Evolutionary conservation across 2,329 filamentous ascomycete species (phyloP).

Genomic region (Didymella arachidicola): DNA sequence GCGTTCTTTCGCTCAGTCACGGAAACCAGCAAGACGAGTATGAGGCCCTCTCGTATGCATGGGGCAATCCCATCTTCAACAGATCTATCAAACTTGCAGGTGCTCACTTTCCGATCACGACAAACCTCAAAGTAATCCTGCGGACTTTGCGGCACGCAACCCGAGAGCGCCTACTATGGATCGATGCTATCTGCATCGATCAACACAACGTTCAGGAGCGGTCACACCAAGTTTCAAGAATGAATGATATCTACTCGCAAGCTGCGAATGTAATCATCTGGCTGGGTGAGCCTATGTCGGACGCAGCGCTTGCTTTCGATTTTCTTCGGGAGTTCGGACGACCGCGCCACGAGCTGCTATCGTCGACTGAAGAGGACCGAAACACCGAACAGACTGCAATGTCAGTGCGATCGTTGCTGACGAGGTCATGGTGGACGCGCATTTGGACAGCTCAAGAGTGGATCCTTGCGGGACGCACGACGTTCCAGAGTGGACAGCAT

Average conservation of each 20-base stretch:
- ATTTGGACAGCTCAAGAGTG: constrained; percentile 18
- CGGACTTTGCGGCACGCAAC: constrained; percentile 11
- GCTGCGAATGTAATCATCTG: constrained; percentile 12
- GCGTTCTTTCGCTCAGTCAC: background rate
- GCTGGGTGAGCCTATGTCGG: constrained; percentile 12
- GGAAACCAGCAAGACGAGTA: background rate
- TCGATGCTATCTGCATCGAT: constrained; percentile 25
- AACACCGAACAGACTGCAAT: constrained; percentile 8
- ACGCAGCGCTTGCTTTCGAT: constrained; percentile 9
- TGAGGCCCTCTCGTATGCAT: constrained; percentile 16
- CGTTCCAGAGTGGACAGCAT: constrained; percentile 10
- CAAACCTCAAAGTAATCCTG: constrained; percentile 16
- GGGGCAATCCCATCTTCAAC: constrained; percentile 4
- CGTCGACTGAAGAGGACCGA: background rate
- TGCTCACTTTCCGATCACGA: constrained; percentile 3
- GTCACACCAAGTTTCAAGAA: constrained; percentile 14
- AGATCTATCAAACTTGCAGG: constrained; percentile 2
- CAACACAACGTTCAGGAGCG: constrained; percentile 17
- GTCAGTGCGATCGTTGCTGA: constrained; percentile 10
- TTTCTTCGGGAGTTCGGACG: constrained; percentile 10
- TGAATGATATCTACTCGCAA: constrained; percentile 16
- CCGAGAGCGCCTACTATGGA: constrained; percentile 17
- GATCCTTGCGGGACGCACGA: constrained; percentile 7
- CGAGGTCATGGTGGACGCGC: constrained; percentile 13
- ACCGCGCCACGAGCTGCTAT: background rate